Evolutionary conservation across 23 red algal genomes (phyloP).

Genomic region (Pyropia haitanensis): DNA sequence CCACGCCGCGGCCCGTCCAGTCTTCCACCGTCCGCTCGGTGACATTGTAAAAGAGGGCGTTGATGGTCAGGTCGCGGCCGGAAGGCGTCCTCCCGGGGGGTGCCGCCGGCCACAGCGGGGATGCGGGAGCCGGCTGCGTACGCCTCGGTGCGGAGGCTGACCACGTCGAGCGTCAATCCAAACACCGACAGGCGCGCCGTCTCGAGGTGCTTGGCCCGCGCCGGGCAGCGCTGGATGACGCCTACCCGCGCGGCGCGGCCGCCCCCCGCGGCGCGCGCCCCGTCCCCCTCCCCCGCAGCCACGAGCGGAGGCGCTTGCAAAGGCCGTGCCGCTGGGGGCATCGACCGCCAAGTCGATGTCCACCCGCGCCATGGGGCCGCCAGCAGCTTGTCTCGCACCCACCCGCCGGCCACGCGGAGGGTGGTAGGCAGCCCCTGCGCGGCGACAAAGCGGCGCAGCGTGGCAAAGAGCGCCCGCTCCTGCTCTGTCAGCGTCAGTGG

Average conservation of each 20-base stretch:
- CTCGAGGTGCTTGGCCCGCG: constrained; percentile 39
- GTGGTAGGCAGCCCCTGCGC: too few relatives aligned
- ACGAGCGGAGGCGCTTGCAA: constrained; percentile 3
- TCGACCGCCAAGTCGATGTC: constrained; percentile 32
- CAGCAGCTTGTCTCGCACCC: constrained; percentile 51
- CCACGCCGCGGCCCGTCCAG: constrained; percentile 14
- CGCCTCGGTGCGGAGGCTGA: constrained; percentile 24
- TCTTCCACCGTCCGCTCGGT: constrained; percentile 17
- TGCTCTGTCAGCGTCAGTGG: too few relatives aligned
- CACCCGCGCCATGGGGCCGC: not conserved
- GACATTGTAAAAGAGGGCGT: constrained; percentile 47
- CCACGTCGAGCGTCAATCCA: constrained; percentile 15
- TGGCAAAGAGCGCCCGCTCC: too few relatives aligned
- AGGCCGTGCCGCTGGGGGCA: constrained; percentile 7
- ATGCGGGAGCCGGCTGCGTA: constrained; percentile 13
- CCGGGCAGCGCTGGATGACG: constrained; percentile 17
- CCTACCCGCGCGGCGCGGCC: not conserved
- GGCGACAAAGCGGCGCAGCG: too few relatives aligned
- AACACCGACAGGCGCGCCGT: constrained; percentile 20
- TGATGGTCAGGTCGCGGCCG: constrained; percentile 48
- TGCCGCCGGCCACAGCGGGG: constrained; percentile 8
- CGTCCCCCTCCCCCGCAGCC: too few relatives aligned
- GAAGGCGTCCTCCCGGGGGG: constrained; percentile 18
- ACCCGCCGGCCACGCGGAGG: constrained; percentile 37
- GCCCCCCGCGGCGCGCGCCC: too few relatives aligned